Conservation (phyloP, 257 asterid species). For the Osmanthus fragrans region DNA sequence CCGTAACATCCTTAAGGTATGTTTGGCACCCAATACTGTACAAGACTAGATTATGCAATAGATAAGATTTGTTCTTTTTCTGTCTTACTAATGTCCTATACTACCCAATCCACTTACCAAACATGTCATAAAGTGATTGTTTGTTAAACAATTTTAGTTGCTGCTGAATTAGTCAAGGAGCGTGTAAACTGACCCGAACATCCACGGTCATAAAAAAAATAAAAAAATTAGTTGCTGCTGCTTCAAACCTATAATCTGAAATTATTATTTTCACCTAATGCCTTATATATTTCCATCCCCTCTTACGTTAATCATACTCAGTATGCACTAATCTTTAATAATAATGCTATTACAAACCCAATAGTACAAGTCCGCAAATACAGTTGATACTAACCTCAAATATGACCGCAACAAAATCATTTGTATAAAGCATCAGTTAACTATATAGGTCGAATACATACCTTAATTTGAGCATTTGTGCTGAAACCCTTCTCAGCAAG, state of each 20-base stretch:
- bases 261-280: not conserved
- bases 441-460: not conserved
- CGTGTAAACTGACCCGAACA: too few relatives aligned
- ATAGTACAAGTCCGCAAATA: not conserved
- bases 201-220: too few relatives aligned
- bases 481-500: slow-evolving; percentile 49
- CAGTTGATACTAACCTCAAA: not conserved
- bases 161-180: too few relatives aligned
- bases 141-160: not conserved
- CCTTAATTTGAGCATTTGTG: slow-evolving; percentile 42
- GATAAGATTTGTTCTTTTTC: not conserved
- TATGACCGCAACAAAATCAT: not conserved
- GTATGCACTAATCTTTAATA: not conserved
- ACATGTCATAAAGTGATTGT: not conserved
- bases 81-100: not conserved
- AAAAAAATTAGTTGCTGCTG: too few relatives aligned
- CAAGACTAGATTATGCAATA: not conserved
- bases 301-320: too few relatives aligned
- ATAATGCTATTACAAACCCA: not conserved
- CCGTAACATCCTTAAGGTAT: not conserved
- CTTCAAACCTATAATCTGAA: not conserved
- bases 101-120: not conserved
- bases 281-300: not conserved
- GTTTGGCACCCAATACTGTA: not conserved
- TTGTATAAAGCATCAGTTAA: not conserved